Conservation (phyloP, 371 early-diverging fungal species). For the Mortierella sp. region DNA sequence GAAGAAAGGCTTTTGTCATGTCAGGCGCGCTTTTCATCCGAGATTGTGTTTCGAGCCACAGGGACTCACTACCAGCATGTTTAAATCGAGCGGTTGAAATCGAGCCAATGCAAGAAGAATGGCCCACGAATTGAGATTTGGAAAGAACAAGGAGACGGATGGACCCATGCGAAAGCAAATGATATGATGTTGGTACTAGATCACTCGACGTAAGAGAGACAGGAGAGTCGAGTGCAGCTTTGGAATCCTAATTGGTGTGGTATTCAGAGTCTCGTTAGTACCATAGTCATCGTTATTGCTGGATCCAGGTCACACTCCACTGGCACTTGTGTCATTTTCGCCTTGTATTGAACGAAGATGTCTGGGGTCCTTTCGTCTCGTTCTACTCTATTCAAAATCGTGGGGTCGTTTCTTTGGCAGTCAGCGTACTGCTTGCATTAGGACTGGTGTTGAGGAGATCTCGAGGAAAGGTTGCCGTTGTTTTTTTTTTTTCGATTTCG, state of each 20-base stretch:
- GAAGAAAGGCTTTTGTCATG: not conserved
- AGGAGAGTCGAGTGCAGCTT: not conserved
- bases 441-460: not conserved
- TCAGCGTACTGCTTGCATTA: not conserved
- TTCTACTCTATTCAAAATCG: not conserved
- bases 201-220: not conserved
- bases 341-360: too few relatives aligned
- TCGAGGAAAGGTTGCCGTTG: not conserved
- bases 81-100: not conserved
- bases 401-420: not conserved
- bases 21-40: slow-evolving; percentile 1
- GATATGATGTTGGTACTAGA: not conserved
- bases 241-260: not conserved
- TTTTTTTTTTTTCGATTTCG: not conserved
- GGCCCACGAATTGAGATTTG: not conserved
- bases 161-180: not conserved
- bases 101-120: not conserved
- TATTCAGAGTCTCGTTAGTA: not conserved
- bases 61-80: slow-evolving; percentile 1
- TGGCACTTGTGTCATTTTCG: too few relatives aligned
- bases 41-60: not conserved
- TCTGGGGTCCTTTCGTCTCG: not conserved
- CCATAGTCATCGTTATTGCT: not conserved
- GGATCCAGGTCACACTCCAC: too few relatives aligned
- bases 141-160: not conserved